Base-by-base conservation (phyloP, 495 filamentous ascomycete genomes). In the Cenococcum geophilum region DNA sequence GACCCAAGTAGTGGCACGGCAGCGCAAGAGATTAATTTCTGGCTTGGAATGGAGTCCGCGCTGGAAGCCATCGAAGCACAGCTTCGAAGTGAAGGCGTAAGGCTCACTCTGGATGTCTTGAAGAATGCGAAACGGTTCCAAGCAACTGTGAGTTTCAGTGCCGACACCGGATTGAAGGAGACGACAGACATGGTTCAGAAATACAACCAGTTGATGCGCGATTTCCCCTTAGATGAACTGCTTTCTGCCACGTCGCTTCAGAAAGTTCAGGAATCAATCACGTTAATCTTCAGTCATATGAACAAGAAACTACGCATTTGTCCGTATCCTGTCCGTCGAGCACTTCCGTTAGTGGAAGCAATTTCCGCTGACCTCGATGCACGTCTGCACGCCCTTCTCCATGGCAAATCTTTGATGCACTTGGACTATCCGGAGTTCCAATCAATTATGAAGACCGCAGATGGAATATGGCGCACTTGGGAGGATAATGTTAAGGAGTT, bases 131-230 rank as follows among this genome's bases (percentile, higher is more conserved):
- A 99, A 75, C 88, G 95, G 57, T 97, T 96, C 70, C 89, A 95
- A 74, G 91, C 92, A 18, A 96, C 92, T 21, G 87, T 96, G 63
- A 97, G 95, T 78, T 99, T 99, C 70, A 84, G 83, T 47, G 86
- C 92, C 12, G 93, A 99, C 72, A 97, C 92, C 49, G 92, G 93
- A 1, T 75, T 99, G 71, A 93, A 91, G 72, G 95, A 97, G 71
- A 90, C 91, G 48, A 91, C 86, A 66, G 92, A 99, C 62, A 84
- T 86, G 75, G 93, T 97, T 40, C 91, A 96, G 76, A 96, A 95
- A 70, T 97, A 97, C 76, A 99, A 99, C 73, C 89, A 93, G 73
- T 79, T 97, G 16, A 96, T 99, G 92, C 84, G 93, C 48, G 95
- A 97, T 70, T 99, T 99, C 64, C 93, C 93, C 1, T 80, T 96